These are phyloP conservation scores for Rhizophagus sp. DNA, from an alignment of 192 early-diverging fungal genomes.

Conservation along the genomic window DNA sequence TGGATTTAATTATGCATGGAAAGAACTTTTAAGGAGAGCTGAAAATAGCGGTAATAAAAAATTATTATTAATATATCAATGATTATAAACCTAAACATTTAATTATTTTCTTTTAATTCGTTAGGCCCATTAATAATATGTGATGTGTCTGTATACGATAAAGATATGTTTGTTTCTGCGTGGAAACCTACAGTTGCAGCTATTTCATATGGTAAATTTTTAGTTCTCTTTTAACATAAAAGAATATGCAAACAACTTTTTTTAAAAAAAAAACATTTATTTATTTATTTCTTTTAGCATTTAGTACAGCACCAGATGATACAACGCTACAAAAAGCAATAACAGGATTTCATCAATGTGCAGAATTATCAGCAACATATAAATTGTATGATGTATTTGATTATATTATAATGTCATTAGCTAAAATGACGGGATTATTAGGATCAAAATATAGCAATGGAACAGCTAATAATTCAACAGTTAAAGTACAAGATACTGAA, in stretches of 20 bases:
- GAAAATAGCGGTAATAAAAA: conserved; percentile 35
- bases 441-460: conserved; percentile 31
- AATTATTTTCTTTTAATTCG: background rate
- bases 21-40: conserved; percentile 64
- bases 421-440: conserved; percentile 74
- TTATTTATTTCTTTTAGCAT: conserved; percentile 52
- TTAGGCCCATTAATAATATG: conserved; percentile 58
- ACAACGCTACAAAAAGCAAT: conserved; percentile 78
- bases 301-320: conserved; percentile 79
- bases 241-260: too few species aligned
- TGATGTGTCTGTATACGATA: conserved; percentile 68
- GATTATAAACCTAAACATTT: background rate
- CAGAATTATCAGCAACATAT: conserved; percentile 71
- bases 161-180: conserved; percentile 72
- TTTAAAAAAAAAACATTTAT: conserved; percentile 5
- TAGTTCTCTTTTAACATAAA: background rate
- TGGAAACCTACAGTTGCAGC: conserved; percentile 80
- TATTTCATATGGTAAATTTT: conserved; percentile 70
- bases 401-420: conserved; percentile 70
- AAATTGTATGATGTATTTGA: conserved; percentile 78
- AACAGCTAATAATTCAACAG: conserved; percentile 50
- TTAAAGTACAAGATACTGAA: conserved; percentile 46
- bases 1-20: conserved; percentile 95
- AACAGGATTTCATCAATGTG: conserved; percentile 74
- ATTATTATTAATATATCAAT: background rate